Evolutionary conservation across 192 early-diverging fungal genomes (phyloP), one percentile per base, ranked within the genome.

Genomic region (Linnemannia schmuckeri): DNA sequence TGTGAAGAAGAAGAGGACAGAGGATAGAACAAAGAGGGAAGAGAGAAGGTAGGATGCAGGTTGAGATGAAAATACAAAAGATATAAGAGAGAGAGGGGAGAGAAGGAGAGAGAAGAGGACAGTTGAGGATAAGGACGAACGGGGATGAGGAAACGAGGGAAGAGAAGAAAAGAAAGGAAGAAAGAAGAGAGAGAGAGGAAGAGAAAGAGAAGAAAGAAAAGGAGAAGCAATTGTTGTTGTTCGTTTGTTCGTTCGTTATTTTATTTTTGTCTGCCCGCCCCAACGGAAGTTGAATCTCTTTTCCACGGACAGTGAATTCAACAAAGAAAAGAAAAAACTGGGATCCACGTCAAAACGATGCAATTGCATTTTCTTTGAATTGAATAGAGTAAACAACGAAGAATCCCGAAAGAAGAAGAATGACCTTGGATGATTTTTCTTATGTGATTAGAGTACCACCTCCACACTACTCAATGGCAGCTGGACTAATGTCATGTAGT

Each of bases 261-360:
- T 75, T 30, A 15, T 68, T 30, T 40, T 35, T 72, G 38, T 57
- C 22, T 30, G 17, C 37, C 22, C 55, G 24, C 74, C 75, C 75
- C 75, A 77, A 76, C 81, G 81, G 81, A 82, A 82, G 54, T 77
- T 82, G 81, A 82, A 82, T 73, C 57, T 38, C 22, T 9, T 42
- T 66, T 66, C 61, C 61, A 66, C 61, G 61, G 61, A 66, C 61
- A 66, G 33, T 66, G 61, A 66, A 35, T 13, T 30, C 37, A 37
- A 9, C n/a, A 22, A 57, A 4, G 15, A 33, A 33, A 12, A 2
- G 33, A 63, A 63, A 63, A 66, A 66, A 66, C 30, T 66, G 61
- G 57, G 61, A 66, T 66, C 61, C 61, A 66, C 61, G 61, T 66
- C 61, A 33, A 66, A 27, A 66, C 61, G n/a, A 66, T 33, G 61